Evolutionary conservation across 2,329 filamentous ascomycete species (phyloP), one percentile per base, ranked within the genome.

Genomic region (Zasmidium angulare): DNA sequence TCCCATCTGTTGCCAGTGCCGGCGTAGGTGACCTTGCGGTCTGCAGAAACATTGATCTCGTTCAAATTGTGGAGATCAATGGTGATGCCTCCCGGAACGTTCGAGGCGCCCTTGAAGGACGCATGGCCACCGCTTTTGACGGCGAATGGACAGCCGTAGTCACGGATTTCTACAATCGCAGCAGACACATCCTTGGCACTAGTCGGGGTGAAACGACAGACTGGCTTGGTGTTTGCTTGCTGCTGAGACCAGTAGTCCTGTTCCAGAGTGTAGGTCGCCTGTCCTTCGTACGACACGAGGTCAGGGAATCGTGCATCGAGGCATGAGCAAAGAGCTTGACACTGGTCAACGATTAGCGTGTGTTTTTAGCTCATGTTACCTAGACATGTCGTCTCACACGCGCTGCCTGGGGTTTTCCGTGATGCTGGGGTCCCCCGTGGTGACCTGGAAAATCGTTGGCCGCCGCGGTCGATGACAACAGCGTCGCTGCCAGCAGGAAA

Each of bases 41-140:
- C 47, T 14, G 40, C 14, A 10, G 19, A 24, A 3, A 60, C 43
- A n/a, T 52, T 48, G 29, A 55, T 55, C 14, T 24, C 23, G 48
- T 53, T 52, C 36, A 60, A 43, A 7, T 49, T 47, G 9, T 10
- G 40, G 47, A 53, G 29, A 43, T 60, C 53, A 40, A 53, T 60
- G 20, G 49, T 53, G 40, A 60, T 46, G 48, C 58, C 53, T 20
- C 29, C 62, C 9, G 63, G 19, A 21, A 70, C 66, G 40, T 66
- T 71, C 11, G 62, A 63, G 6, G 59, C 61, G n/a, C 64, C 68
- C 9, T 56, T 26, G 21, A 61, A 66, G 9, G 61, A 49, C 9
- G 59, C 55, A 49, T 70, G 69, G 11, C 70, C 70, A 10, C 69
- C 70, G 52, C 63, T 64, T 50, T 64, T 65, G 12, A 70, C 63